Evolutionary conservation across 768 basidiomycete species (phyloP).

Genomic region (Mycena floridula): DNA sequence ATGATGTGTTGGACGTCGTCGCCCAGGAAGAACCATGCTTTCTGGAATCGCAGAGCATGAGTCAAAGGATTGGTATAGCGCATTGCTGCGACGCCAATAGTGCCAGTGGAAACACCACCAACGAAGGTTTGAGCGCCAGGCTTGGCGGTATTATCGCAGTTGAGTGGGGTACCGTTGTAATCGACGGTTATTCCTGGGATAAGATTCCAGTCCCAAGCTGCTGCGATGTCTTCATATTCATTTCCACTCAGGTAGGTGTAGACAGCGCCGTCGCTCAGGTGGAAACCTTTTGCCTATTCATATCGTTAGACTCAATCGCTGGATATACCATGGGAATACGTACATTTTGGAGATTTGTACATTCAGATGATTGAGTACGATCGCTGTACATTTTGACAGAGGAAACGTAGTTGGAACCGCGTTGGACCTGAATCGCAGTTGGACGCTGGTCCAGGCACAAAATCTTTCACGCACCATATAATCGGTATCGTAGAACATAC

Average conservation of each 20-base stretch:
- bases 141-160: conserved; percentile 35
- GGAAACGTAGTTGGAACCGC: conserved; percentile 52
- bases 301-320: neutral
- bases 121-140: conserved; percentile 53
- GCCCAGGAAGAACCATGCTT: conserved; percentile 69
- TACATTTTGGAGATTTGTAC: conserved; percentile 58
- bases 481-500: conserved; percentile 21
- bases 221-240: conserved; percentile 71
- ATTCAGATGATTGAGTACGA: conserved; percentile 57
- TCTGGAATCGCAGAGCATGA: conserved; percentile 50
- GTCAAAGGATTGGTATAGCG: conserved; percentile 62
- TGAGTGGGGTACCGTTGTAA: conserved; percentile 48
- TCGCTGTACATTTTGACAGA: conserved; percentile 60
- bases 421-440: conserved; percentile 41
- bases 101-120: conserved; percentile 56
- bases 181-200: conserved; percentile 69
- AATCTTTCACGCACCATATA: conserved; percentile 46
- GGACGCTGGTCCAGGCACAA: neutral
- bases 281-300: conserved; percentile 54
- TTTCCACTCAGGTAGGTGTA: conserved; percentile 60
- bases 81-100: conserved; percentile 54
- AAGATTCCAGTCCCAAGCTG: conserved; percentile 73
- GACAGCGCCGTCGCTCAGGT: conserved; percentile 58
- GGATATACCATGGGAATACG: conserved; percentile 8
- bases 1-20: conserved; percentile 59